phyloP scores from a whole-genome alignment of 768 basidiomycete genomes.

The Termitomyces sp. region DNA sequence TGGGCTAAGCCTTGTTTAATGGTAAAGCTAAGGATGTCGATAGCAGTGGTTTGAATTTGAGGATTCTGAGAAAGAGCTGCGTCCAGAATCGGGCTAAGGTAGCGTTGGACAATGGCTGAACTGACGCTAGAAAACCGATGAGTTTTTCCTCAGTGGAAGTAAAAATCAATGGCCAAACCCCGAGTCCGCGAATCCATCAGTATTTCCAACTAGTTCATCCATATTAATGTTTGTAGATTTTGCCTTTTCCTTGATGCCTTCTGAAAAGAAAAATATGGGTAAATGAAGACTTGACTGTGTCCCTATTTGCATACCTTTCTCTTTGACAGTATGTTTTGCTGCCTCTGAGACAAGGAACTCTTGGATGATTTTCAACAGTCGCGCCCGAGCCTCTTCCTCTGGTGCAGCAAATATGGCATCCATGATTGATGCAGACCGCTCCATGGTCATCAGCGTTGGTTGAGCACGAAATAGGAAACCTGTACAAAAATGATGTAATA shows the following conservation, averaged over 20 bases:
- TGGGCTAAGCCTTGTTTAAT: constrained; percentile 94
- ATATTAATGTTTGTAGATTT: constrained; percentile 65
- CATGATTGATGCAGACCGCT: constrained; percentile 78
- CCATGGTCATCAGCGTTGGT: constrained; percentile 84
- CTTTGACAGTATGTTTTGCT: constrained; percentile 64
- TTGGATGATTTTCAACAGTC: constrained; percentile 82
- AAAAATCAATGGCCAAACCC: constrained; percentile 51
- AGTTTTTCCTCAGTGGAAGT: not conserved
- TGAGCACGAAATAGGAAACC: constrained; percentile 92
- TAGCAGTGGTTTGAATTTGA: constrained; percentile 73
- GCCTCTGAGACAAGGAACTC: constrained; percentile 87
- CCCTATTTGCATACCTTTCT: constrained; percentile 46
- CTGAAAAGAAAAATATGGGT: constrained; percentile 17
- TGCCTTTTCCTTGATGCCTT: constrained; percentile 37
- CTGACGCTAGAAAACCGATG: constrained; percentile 57
- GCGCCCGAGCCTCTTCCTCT: constrained; percentile 66
- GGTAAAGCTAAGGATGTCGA: constrained; percentile 90
- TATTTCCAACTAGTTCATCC: constrained; percentile 92
- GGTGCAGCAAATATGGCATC: constrained; percentile 77
- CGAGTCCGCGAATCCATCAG: constrained; percentile 93
- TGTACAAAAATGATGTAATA: constrained; percentile 18
- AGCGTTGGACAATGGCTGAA: constrained; percentile 92
- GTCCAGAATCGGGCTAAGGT: constrained; percentile 73
- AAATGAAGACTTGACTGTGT: not conserved
- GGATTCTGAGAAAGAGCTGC: constrained; percentile 69